Base-by-base conservation (phyloP, 1,284 basidiomycete species). In the Rhodotorula sp. region DNA sequence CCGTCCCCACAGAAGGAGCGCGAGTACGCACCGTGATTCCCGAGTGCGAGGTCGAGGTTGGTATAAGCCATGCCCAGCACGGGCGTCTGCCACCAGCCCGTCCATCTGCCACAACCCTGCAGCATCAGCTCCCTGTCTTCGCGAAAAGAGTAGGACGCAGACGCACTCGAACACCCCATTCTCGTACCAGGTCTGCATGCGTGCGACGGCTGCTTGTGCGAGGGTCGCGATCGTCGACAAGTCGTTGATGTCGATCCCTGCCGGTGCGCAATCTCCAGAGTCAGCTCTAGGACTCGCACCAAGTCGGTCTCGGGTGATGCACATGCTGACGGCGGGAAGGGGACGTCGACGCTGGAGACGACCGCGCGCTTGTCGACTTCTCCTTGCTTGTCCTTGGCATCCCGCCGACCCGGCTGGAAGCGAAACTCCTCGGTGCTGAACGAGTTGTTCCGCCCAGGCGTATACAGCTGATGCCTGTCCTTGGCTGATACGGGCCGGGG, bases 131-230 rank as follows among this genome's bases (percentile, higher is more conserved):
- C 11, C 17, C 32, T 2, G 56, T 27, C 13, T 4, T 3, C 6
- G 4, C 11, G 48, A 22, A 4, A 36, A 15, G 30, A 20, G 47
- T 4, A 39, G 5, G 22, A 27, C 20, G 17, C 15, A 27, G 27
- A 59, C 70, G 57, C 60, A 72, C 70, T 72, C 67, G 60, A 65
- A 72, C 15, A 68, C 53, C 27, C 67, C 70, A 32, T 64, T 61
- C 49, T 68, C 66, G 67, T 72, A 72, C 72, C 72, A 73, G 17
- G 72, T 73, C 66, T 71, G 70, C 72, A 73, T 73, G 27, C 72
- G 56, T 19, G 65, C 63, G 17, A 68, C 70, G 1, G 67, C 70
- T 13, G 72, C 68, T 32, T 71, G 63, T 1, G 69, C 59, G 27
- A 73, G 56, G 2, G 62, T 47, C 10, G 69, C 70, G 63, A 73